Evolutionary conservation across 23 red algal genomes (phyloP).

Genomic region (Gracilaria gracilis): DNA sequence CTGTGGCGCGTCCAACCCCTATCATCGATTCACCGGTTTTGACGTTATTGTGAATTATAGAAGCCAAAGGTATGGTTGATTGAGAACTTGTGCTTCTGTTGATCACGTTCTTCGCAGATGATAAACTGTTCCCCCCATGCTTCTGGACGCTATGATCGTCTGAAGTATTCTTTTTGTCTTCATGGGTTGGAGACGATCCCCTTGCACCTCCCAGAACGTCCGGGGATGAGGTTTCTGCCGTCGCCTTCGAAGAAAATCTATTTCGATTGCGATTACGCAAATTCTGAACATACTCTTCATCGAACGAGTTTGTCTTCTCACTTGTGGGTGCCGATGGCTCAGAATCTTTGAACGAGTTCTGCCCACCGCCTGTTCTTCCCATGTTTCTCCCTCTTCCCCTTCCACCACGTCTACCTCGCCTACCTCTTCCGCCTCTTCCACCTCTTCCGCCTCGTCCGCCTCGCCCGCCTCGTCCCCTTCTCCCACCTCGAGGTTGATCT

Average conservation of each 20-base stretch:
- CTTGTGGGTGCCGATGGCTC: background rate
- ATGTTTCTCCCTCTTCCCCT: too few species aligned
- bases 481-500: too few species aligned
- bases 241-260: background rate
- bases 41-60: background rate
- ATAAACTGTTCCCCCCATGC: background rate
- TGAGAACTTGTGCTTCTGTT: background rate
- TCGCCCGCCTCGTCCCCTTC: too few species aligned
- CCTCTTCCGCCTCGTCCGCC: background rate
- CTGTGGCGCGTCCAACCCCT: constrained; percentile 55
- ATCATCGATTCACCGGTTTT: constrained; percentile 22
- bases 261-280: constrained; percentile 19
- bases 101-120: background rate
- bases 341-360: background rate
- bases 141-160: background rate
- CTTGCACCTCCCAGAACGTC: background rate
- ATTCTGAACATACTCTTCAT: background rate
- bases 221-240: background rate
- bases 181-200: background rate
- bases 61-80: background rate
- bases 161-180: background rate
- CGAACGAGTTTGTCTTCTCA: background rate
- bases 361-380: background rate
- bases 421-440: background rate
- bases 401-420: background rate